A percentile compares a stretch with the other conserved stretches of the same genome.
Evolutionary conservation across 768 basidiomycete genomes (phyloP).

Genomic region (Tulasnella sp.): DNA sequence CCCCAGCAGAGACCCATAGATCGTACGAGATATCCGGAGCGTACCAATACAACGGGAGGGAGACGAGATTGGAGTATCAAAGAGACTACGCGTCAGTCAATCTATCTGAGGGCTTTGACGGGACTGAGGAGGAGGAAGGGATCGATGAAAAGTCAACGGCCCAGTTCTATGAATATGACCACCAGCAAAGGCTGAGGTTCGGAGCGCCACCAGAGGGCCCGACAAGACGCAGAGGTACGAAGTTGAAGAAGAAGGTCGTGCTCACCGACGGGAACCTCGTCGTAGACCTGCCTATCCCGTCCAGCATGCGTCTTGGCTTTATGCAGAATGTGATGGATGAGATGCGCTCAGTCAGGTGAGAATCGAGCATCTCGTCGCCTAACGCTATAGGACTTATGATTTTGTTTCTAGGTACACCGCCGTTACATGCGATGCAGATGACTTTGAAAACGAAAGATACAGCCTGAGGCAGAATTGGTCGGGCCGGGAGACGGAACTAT

Average conservation of each 20-base stretch:
- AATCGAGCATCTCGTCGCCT: background rate
- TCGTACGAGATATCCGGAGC: background rate
- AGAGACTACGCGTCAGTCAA: too few species aligned
- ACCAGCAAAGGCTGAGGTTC: slow-evolving; percentile 8
- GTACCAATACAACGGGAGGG: too few species aligned
- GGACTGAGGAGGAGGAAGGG: too few species aligned
- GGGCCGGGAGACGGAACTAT: slow-evolving; percentile 74
- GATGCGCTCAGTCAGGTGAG: slow-evolving; percentile 58
- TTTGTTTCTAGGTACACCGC: slow-evolving; percentile 44
- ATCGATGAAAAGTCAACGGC: too few species aligned
- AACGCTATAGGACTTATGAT: slow-evolving; percentile 8
- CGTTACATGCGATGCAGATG: slow-evolving; percentile 88
- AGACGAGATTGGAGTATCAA: too few species aligned
- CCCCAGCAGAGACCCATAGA: background rate
- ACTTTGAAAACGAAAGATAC: slow-evolving; percentile 75
- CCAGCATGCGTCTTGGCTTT: slow-evolving; percentile 52
- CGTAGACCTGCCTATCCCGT: slow-evolving; percentile 71
- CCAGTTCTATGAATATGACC: background rate
- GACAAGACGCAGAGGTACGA: slow-evolving; percentile 4
- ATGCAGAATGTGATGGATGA: slow-evolving; percentile 60
- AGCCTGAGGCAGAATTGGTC: slow-evolving; percentile 74
- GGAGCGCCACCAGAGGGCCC: slow-evolving; percentile 12
- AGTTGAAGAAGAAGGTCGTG: slow-evolving; percentile 60
- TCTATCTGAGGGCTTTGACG: too few species aligned
- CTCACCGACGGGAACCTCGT: slow-evolving; percentile 84